Conservation (phyloP, 257 asterid species). For the Capsicum pubescens region DNA sequence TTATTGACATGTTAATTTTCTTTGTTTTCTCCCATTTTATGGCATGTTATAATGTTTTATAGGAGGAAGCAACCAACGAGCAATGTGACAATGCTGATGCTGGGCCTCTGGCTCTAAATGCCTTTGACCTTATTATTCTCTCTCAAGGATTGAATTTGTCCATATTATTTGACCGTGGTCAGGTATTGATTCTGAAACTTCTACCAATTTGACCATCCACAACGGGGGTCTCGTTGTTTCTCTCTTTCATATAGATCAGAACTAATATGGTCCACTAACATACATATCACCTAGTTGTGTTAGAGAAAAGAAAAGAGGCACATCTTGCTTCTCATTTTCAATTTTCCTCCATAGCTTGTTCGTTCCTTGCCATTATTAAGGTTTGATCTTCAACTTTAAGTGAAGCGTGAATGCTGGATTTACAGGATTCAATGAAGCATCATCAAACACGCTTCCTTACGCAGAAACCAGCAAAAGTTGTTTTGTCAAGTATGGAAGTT, state of each 20-base stretch:
- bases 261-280: background rate
- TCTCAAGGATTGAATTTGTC: constrained; percentile 96
- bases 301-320: background rate
- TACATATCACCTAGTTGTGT: background rate
- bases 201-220: background rate
- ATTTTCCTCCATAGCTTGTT: background rate
- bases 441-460: constrained; percentile 95
- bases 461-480: constrained; percentile 87
- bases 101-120: constrained; percentile 90
- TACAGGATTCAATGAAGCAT: constrained; percentile 75
- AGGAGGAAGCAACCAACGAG: constrained; percentile 69
- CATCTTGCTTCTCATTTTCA: constrained; percentile 14
- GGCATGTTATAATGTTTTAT: constrained; percentile 36
- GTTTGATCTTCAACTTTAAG: background rate
- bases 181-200: constrained; percentile 49
- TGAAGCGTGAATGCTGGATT: constrained; percentile 21
- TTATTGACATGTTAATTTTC: background rate
- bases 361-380: background rate
- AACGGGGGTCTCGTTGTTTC: background rate
- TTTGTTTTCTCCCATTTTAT: constrained; percentile 30
- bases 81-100: constrained; percentile 63
- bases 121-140: constrained; percentile 90
- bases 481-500: constrained; percentile 94
- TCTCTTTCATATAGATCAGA: background rate
- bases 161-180: constrained; percentile 78